phyloP scores from a whole-genome alignment of 2,329 filamentous ascomycete genomes.

The Emergomyces pasteurianus region DNA sequence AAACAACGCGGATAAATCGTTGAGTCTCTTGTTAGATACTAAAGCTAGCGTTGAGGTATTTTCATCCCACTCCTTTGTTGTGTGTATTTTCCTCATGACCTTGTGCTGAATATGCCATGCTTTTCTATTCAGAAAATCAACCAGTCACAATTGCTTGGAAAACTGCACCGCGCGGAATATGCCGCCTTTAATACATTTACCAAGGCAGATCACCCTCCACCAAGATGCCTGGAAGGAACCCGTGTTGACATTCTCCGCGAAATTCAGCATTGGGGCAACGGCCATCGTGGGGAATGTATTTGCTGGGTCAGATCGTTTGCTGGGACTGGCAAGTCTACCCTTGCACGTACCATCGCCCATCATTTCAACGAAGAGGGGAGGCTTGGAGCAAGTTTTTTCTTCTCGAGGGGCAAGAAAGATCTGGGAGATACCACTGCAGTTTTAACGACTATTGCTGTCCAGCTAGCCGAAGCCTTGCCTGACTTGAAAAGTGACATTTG shows the following conservation, averaged over 20 bases:
- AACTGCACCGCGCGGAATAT: not conserved
- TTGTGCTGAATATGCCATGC: not conserved
- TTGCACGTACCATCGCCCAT: slow-evolving; percentile 17
- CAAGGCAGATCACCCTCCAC: not conserved
- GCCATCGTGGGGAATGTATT: slow-evolving; percentile 10
- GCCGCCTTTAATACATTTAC: not conserved
- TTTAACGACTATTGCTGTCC: slow-evolving; percentile 15
- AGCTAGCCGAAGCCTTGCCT: slow-evolving; percentile 22
- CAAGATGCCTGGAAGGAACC: slow-evolving; percentile 13
- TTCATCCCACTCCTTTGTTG: not conserved
- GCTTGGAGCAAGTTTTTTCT: slow-evolving; percentile 23
- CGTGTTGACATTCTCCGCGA: slow-evolving; percentile 13
- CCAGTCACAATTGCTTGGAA: not conserved
- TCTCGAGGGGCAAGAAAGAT: slow-evolving; percentile 14
- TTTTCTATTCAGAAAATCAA: not conserved
- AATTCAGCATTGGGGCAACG: slow-evolving; percentile 12
- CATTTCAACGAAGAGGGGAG: slow-evolving; percentile 4
- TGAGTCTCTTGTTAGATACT: not conserved
- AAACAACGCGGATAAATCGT: not conserved
- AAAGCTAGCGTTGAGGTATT: not conserved
- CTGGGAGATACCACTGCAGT: slow-evolving; percentile 12
- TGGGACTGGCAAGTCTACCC: slow-evolving; percentile 25
- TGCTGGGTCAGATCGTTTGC: slow-evolving; percentile 24
- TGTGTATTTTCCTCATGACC: not conserved
- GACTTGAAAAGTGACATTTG: slow-evolving; percentile 13